Evolutionary conservation across 371 early-diverging fungal species (phyloP).

Genomic region (Circinella umbellata): DNA sequence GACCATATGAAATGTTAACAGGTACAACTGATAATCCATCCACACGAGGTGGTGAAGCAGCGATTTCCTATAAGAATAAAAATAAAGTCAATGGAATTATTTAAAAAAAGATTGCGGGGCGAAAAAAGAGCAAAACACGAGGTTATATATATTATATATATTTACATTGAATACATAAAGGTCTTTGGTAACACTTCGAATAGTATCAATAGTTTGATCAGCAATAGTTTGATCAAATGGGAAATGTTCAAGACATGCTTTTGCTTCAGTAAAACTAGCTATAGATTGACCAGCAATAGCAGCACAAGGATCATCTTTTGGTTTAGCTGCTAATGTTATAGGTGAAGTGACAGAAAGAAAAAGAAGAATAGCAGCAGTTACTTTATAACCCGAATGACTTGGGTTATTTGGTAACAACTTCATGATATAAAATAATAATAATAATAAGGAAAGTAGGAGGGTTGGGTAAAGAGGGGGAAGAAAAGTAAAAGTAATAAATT

Average conservation of each 20-base stretch:
- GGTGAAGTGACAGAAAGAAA: constrained; percentile 10
- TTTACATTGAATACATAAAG: constrained; percentile 57
- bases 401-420: constrained; percentile 18
- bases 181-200: constrained; percentile 48
- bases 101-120: too few species aligned
- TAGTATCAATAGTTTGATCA: constrained; percentile 46
- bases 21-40: constrained; percentile 47
- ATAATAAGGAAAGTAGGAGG: neutral
- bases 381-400: constrained; percentile 19
- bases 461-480: neutral
- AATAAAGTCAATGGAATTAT: neutral
- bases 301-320: constrained; percentile 44
- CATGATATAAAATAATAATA: neutral
- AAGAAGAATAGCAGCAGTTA: constrained; percentile 15
- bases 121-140: neutral
- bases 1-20: constrained; percentile 47
- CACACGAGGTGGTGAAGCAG: constrained; percentile 43
- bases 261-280: constrained; percentile 48
- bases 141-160: too few species aligned
- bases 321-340: constrained; percentile 10
- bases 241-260: constrained; percentile 54
- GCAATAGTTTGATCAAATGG: constrained; percentile 47
- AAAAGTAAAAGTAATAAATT: neutral
- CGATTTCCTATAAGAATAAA: constrained; percentile 43
- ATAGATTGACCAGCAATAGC: constrained; percentile 48